Evolutionary conservation across 768 basidiomycete genomes (phyloP), one percentile per base, ranked within the genome.

Genomic region (Termitomyces sp.): DNA sequence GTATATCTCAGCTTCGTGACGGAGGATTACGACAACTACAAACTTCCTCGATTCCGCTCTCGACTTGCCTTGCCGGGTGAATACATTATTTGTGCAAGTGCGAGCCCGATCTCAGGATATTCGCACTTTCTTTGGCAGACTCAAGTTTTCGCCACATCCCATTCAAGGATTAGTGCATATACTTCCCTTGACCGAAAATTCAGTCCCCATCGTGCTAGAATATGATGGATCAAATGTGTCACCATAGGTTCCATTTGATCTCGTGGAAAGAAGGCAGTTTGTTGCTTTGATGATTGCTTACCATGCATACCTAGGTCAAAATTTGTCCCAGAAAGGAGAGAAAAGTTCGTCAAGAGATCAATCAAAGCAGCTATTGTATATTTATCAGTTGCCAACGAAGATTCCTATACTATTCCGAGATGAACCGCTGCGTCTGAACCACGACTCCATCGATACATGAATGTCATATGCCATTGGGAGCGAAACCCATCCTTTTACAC

Each of bases 401-500:
- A 4, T 32, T 32, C 29, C 17, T 52, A 43, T 10, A 17, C 29
- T 56, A 31, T 32, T 57, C 31, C 8, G 31, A 10, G 37, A 5
- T 25, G 12, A n/a, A 10, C 25, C 4, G 1, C 43, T 5, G 25
- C 8, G n/a, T 45, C 32, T 12, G 12, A 34, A 10, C 17, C 10
- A 10, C 2, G 3, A 1, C 8, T 10, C n/a, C 25, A 31, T 29
- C 29, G 15, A 55, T 9, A 7, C 10, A 5, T 25, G 29, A 31
- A 11, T 17, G 6, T 38, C 36, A 57, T 48, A 57, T 48, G 20
- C 56, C 34, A 25, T 76, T 75, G n/a, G 80, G 73, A 40, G 83
- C 83, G 63, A 86, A 85, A 3, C 84, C 84, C 68, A 85, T 70
- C 32, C 80, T 71, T 63, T 77, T 74, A 31, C 71, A 71, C 43